phyloP scores from a whole-genome alignment of 2,329 filamentous ascomycete species.

The Arthrobotrys pseudoclavata region DNA sequence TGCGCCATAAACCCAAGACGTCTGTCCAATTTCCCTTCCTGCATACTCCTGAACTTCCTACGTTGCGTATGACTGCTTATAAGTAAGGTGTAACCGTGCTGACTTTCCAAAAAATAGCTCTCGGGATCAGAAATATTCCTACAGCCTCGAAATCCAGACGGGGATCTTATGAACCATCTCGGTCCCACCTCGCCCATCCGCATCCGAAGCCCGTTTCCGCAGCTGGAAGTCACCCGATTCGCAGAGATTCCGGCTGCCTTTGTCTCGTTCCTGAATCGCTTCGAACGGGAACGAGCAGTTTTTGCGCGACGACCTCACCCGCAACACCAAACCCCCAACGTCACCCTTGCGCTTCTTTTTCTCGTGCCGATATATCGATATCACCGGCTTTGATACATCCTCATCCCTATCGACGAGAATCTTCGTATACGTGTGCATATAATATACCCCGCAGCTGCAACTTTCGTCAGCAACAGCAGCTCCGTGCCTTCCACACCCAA shows the following conservation, averaged over 20 bases:
- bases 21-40: constrained; percentile 12
- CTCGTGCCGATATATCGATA: neutral
- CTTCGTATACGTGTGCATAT: neutral
- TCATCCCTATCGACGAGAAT: too few species aligned
- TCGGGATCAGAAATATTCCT: neutral
- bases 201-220: neutral
- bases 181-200: neutral
- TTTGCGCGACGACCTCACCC: constrained; percentile 29
- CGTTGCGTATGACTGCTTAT: too few species aligned
- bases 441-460: constrained; percentile 17
- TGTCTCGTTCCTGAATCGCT: neutral
- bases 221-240: constrained; percentile 36
- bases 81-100: too few species aligned
- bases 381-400: neutral
- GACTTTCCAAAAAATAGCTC: neutral
- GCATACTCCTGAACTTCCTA: too few species aligned
- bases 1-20: constrained; percentile 45
- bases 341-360: constrained; percentile 3
- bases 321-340: constrained; percentile 21
- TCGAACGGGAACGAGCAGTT: neutral
- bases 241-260: neutral
- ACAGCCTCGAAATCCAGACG: neutral
- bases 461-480: neutral
- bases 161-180: neutral
- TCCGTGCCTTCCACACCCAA: constrained; percentile 35